Base-by-base conservation (phyloP, 345 rosid genomes). In the Acer negundo region DNA sequence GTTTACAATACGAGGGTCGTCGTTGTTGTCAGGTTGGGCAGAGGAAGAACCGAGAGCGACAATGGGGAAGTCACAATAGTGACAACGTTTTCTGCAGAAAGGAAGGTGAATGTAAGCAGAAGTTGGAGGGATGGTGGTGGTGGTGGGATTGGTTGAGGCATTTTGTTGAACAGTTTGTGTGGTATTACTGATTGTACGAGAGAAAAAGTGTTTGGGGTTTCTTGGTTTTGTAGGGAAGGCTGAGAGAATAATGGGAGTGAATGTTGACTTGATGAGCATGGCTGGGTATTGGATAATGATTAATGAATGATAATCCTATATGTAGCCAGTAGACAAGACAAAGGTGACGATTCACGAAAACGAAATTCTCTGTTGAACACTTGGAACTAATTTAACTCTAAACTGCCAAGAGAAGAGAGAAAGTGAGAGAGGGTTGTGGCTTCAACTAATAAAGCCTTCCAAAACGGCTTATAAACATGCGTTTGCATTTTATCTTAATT, bases 11-110 rank as follows among this genome's bases (percentile, higher is more conserved):
- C 97, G 89, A 0, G 94, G 98, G 87, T 96, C 97, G 64, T 86
- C 76, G 23, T 85, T 89, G 23, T 85, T 89, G 26, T 75, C 66
- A 0, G 80, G 67, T 71, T 85, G 86, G 65, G 72, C 44, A n/a
- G 94, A 51, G 42, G 89, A 76, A 31, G 90, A 82, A 47, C 98
- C 95, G 9, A 96, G 92, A 75, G 98, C 99, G 26, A 94, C 88
- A 72, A 96, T 84, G 0, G 98, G 97, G 80, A 95, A 93, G 87
- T 93, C 98, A 44, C 98, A 90, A 79, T 93, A 93, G 81, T 88
- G 92, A 86, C 99, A 95, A 65, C 97, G 98, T 85, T 93, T 96
- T 76, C 99, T 93, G 67, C 98, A 92, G 86, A 94, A 96, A 0
- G 97, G 99, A 63, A 96, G 97, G 85, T 94, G 99, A 35, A 93